A percentile compares a stretch with the other conserved stretches of the same genome.
These are phyloP conservation scores for Amaranthus hypochondriacus DNA, from an alignment of 148 eudicot genomes.

Conservation along the genomic window DNA sequence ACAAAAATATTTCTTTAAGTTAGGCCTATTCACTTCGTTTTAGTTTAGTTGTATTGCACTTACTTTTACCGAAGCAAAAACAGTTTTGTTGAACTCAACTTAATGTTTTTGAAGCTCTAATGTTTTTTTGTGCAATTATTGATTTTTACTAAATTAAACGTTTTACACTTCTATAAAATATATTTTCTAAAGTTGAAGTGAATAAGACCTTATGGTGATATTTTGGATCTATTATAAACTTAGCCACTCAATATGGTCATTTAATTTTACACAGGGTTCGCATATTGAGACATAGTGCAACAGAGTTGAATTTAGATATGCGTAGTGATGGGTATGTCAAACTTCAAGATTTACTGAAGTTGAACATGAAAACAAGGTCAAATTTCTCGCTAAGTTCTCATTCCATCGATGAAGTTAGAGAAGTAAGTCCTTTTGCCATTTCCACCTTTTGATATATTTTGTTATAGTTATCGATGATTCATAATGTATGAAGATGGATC, in stretches of 20 bases:
- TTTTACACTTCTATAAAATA: too few species aligned
- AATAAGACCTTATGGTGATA: too few species aligned
- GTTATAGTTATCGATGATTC: neutral
- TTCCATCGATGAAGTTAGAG: slow-evolving; percentile 77
- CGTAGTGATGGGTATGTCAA: slow-evolving; percentile 84
- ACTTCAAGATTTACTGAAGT: slow-evolving; percentile 67
- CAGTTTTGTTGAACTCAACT: too few species aligned
- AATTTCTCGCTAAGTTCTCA: slow-evolving; percentile 67
- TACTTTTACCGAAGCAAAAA: neutral
- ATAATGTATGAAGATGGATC: too few species aligned
- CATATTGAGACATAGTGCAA: slow-evolving; percentile 79
- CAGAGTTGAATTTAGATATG: slow-evolving; percentile 71
- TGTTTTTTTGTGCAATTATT: too few species aligned
- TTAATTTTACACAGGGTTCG: slow-evolving; percentile 44
- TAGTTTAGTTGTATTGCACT: too few species aligned
- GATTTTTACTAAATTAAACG: too few species aligned
- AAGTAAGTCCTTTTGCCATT: slow-evolving; percentile 46
- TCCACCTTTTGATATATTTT: neutral
- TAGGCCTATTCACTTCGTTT: too few species aligned
- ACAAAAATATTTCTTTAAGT: too few species aligned
- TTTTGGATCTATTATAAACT: too few species aligned
- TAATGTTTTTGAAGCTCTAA: too few species aligned
- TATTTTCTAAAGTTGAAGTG: too few species aligned
- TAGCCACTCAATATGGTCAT: neutral
- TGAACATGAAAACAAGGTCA: slow-evolving; percentile 62